Evolutionary conservation across 352 stramenopile genomes (phyloP), one percentile per base, ranked within the genome.

Genomic region (Phytopythium helicoides): DNA sequence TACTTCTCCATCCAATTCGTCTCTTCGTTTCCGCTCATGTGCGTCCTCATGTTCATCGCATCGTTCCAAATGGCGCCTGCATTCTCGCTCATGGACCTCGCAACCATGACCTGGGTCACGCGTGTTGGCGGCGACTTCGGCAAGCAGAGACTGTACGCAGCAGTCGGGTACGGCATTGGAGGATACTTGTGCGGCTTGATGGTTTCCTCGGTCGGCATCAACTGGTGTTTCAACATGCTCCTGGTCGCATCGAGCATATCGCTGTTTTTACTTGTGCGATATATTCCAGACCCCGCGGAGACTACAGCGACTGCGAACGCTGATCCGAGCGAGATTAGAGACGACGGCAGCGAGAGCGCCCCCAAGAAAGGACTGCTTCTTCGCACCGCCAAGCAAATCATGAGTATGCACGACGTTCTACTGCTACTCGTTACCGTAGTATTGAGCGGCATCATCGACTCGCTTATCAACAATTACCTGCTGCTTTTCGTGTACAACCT

Each of bases 401-500:
- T 26, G 14, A 53, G 54, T 19, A 52, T 65, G 44, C 51, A 49
- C 23, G 66, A 76, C 44, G 55, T 80, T 28, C 26, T 76, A 21
- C 46, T 64, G 35, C 63, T 76, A 33, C 52, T 81, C 28, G 35
- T 70, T 16, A 47, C 69, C 0, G 58, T 69, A 5, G 66, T 72
- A n/a, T 47, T 74, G 44, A 70, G 65, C 39, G 63, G 66, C 0
- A 41, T 73, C 42, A 76, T 75, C 57, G 73, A 56, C 50, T 58
- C 60, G 36, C 56, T 76, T 37, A 54, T 81, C 41, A 63, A 61
- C 26, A 74, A 62, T 50, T 81, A 74, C 56, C 60, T 81, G 31
- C 63, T 62, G 33, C 61, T 81, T 40, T 64, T 75, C 51, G 44
- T 76, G 22, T 81, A 72, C 60, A 73, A 81, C 44, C 46, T 81